Evolutionary conservation across 441 rosid species (phyloP), one percentile per base, ranked within the genome.

Genomic region (Brassica hybrid): DNA sequence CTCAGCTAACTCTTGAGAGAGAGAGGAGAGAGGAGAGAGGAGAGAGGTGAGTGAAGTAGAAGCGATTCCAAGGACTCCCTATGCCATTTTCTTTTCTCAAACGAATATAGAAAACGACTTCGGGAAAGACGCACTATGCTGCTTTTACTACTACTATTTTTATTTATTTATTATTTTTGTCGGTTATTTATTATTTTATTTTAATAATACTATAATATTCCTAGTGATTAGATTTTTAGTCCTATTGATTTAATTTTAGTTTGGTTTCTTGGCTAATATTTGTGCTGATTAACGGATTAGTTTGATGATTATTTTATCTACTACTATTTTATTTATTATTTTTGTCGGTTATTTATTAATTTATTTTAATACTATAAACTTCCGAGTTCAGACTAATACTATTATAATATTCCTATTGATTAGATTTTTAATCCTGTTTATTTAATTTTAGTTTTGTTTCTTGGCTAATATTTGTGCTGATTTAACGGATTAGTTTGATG

Each of bases 1-100:
- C 82, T 83, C 77, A 83, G 71, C 84, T 67, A 79, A 80, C 80
- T 23, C 80, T 62, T 7, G 23, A 52, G 16, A 43, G 50, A 30
- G 63, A 58, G 70, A 73, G 60, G 3, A 54, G 74, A 73, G 70
- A 73, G 60, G 54, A 12, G 11, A 18, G 52, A 67, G 71, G 78
- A 18, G 84, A 12, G 10, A 18, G 25, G n/a, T n/a, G n/a, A 88
- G 97, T 93, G 93, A 80, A 84, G 86, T 80, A 72, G 88, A 93
- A 93, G 98, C 89, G 82, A 93, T 83, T 79, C 83, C 65, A 72
- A 34, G 60, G 58, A 10, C 7, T 10, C 8, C 59, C 4, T 57
- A 67, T 71, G 79, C 72, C 76, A 79, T 62, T 64, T 72, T 54
- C 30, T 27, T 76, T 74, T 23, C 34, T 36, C 6, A 58, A 14